Evolutionary conservation across 192 early-diverging fungal genomes (phyloP).

Genomic region (Backusella luteola): DNA sequence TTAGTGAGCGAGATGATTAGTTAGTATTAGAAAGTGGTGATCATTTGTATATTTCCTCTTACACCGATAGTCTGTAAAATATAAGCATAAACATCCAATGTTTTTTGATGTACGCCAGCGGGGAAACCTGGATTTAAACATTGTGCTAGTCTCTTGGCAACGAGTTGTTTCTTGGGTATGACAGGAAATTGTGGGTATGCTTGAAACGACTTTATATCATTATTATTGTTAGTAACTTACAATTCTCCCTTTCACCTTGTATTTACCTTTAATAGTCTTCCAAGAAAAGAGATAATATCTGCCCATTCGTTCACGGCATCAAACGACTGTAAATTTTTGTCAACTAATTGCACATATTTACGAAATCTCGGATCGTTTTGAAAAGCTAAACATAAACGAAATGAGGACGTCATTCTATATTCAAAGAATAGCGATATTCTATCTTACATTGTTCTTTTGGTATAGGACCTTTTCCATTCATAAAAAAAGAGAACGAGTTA

Average conservation of each 20-base stretch:
- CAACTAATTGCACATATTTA: slow-evolving; percentile 79
- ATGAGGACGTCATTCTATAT: no score
- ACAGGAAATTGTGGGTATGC: slow-evolving; percentile 68
- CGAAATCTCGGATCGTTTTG: slow-evolving; percentile 77
- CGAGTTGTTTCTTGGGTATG: slow-evolving; percentile 81
- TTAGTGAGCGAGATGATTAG: slow-evolving; percentile 66
- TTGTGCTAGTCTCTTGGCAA: slow-evolving; percentile 91
- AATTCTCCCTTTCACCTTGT: neutral
- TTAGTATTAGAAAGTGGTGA: slow-evolving; percentile 40
- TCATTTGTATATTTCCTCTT: slow-evolving; percentile 19
- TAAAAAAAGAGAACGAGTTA: no score
- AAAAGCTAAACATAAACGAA: neutral
- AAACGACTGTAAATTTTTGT: slow-evolving; percentile 87
- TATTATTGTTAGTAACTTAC: neutral
- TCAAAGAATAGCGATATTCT: neutral
- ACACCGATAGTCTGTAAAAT: slow-evolving; percentile 74
- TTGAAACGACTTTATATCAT: slow-evolving; percentile 63
- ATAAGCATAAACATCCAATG: slow-evolving; percentile 81
- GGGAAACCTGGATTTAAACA: slow-evolving; percentile 94
- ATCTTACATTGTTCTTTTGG: neutral
- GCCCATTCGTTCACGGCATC: slow-evolving; percentile 95
- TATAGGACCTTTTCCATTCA: neutral
- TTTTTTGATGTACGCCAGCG: slow-evolving; percentile 93
- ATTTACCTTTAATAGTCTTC: slow-evolving; percentile 73
- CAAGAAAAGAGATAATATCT: slow-evolving; percentile 88